Evolutionary conservation across 202 grass and related monocot species (phyloP).

Genomic region (Carex arenaria): DNA sequence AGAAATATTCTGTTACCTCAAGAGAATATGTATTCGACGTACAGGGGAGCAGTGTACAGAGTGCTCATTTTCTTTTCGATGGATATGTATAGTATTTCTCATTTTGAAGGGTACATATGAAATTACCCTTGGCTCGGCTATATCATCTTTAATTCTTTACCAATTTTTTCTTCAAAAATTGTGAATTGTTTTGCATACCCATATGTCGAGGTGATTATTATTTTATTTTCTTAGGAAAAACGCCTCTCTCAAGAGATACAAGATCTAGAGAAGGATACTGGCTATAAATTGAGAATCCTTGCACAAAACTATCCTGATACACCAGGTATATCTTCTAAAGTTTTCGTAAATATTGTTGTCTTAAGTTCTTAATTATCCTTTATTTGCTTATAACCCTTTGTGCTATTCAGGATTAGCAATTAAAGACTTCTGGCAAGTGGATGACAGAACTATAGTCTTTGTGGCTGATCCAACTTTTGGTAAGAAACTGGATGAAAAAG

Average conservation of each 20-base stretch:
- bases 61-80: background rate
- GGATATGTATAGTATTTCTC: background rate
- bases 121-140: background rate
- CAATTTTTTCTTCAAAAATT: background rate
- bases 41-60: background rate
- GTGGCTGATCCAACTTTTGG: slow-evolving; percentile 85
- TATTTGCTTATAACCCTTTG: background rate
- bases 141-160: background rate
- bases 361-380: background rate
- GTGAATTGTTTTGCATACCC: background rate
- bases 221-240: slow-evolving; percentile 45
- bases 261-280: slow-evolving; percentile 89
- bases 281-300: slow-evolving; percentile 84
- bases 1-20: too few species aligned
- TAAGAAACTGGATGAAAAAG: slow-evolving; percentile 22
- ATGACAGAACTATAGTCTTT: slow-evolving; percentile 88
- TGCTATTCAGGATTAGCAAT: slow-evolving; percentile 65
- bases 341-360: background rate
- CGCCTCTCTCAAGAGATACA: slow-evolving; percentile 69
- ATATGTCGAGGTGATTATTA: background rate
- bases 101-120: background rate
- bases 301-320: slow-evolving; percentile 95
- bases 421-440: slow-evolving; percentile 94
- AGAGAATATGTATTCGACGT: too few species aligned
- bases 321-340: slow-evolving; percentile 40